phyloP scores from a whole-genome alignment of 148 eudicot species.

The Persicaria maculosa region DNA sequence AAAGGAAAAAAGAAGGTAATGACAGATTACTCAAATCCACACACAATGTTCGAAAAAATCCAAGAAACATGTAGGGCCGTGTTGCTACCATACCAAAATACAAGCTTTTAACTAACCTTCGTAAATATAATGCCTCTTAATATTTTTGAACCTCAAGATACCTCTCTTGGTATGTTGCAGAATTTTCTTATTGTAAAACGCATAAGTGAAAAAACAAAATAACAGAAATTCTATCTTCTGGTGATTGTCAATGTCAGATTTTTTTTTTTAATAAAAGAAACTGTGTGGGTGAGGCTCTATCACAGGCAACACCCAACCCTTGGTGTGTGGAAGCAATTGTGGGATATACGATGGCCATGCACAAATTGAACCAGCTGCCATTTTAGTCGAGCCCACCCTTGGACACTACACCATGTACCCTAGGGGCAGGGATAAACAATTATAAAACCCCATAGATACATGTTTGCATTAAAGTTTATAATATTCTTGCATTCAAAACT shows the following conservation, averaged over 20 bases:
- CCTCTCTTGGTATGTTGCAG: background rate
- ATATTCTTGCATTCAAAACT: too few relatives aligned
- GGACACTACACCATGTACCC: too few relatives aligned
- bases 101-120: background rate
- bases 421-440: too few relatives aligned
- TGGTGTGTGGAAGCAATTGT: background rate
- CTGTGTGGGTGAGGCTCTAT: background rate
- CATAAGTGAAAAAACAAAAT: background rate
- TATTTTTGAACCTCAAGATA: background rate
- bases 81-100: background rate
- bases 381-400: too few relatives aligned
- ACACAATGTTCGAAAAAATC: background rate
- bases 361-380: too few relatives aligned
- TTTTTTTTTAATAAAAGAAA: too few relatives aligned
- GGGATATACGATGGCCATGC: too few relatives aligned
- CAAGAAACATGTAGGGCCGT: background rate
- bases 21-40: background rate
- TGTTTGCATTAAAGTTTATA: too few relatives aligned
- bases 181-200: background rate
- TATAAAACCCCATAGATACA: too few relatives aligned
- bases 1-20: too few relatives aligned
- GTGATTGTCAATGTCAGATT: background rate
- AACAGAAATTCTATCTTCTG: background rate
- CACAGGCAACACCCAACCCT: background rate
- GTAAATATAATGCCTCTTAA: background rate